Base-by-base conservation (phyloP, 495 filamentous ascomycete genomes). In the Penicillium arizonense region DNA sequence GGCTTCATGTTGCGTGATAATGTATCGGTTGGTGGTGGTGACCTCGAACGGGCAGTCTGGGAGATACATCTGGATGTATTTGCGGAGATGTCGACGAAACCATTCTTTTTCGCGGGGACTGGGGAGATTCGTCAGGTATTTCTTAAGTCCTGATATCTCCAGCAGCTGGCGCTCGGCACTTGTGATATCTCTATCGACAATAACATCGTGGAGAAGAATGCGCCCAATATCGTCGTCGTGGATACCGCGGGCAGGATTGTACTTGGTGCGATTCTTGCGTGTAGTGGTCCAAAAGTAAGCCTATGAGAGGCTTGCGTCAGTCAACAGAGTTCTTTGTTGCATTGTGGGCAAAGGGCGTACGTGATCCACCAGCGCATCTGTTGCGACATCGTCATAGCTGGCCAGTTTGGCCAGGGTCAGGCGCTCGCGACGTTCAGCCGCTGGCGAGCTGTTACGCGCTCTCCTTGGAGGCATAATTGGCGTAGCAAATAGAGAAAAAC, bases 21-120 rank as follows among this genome's bases (percentile, higher is more conserved):
- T 93, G 71, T 97, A 99, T 38, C 95, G 86, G 62, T 97, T 97
- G 24, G 94, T 97, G 5, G 90, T 94, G 26, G 84, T 87, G 36
- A 97, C 90, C 65, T 99, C 94, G 61, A 91, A 97, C 2, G 91
- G 90, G 56, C 88, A 95, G 49, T 97, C 94, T 9, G 91, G 87
- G 24, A 91, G 78, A 71, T 97, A 97, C 57, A 96, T 91, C 48
- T 87, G 87, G 64, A 96, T 85, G 69, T 99, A 99, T 53, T 89
- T 91, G 39, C 87, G 86, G 54, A 96, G 76, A 64, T 99, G 94
- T 24, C 82, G 82, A 54, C 81, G 77, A 64, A 98, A 98, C 69
- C 95, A 89, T 20, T 91, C 87, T 71, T 88, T 87, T 67, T 97
- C 91, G 34, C 87, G 86, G 24, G 87, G 77, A 3, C 85, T 89